Evolutionary conservation across 129 eudicot species (phyloP).

Genomic region (Lactuca sativa): DNA sequence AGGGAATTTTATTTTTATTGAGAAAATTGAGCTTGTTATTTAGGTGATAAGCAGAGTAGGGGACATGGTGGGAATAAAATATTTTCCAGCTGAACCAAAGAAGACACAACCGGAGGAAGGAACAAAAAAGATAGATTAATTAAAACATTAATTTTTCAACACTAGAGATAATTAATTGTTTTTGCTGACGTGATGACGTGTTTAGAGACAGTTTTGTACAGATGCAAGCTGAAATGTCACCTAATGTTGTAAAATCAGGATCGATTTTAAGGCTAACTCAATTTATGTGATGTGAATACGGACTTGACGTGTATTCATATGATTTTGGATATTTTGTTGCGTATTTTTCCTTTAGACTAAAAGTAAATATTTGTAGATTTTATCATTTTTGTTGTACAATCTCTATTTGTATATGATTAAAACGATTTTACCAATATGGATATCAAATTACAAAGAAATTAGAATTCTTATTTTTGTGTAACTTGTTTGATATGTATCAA

Average conservation of each 20-base stretch:
- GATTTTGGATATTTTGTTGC: neutral
- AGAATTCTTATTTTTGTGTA: no score
- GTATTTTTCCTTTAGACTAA: neutral
- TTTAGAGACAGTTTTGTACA: neutral
- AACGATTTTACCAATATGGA: neutral
- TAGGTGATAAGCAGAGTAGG: slow-evolving; percentile 77
- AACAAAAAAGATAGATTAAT: slow-evolving; percentile 50
- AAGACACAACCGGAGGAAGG: slow-evolving; percentile 59
- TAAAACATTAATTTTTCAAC: slow-evolving; percentile 6
- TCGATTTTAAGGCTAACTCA: neutral
- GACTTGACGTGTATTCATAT: neutral
- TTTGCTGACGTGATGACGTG: neutral
- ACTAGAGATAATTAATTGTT: neutral
- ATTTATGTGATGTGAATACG: neutral
- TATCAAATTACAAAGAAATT: no score
- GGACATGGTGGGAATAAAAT: slow-evolving; percentile 73
- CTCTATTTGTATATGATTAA: neutral
- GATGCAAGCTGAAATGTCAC: neutral
- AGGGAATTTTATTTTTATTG: no score
- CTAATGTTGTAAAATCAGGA: neutral
- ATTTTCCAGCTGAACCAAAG: slow-evolving; percentile 83
- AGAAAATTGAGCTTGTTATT: neutral
- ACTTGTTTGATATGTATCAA: no score
- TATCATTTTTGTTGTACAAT: neutral
- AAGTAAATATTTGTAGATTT: neutral